A percentile compares a stretch with the other conserved stretches of the same genome.
Conservation (phyloP, 2,329 filamentous ascomycete species). For the Lasiodiplodia sp. region DNA sequence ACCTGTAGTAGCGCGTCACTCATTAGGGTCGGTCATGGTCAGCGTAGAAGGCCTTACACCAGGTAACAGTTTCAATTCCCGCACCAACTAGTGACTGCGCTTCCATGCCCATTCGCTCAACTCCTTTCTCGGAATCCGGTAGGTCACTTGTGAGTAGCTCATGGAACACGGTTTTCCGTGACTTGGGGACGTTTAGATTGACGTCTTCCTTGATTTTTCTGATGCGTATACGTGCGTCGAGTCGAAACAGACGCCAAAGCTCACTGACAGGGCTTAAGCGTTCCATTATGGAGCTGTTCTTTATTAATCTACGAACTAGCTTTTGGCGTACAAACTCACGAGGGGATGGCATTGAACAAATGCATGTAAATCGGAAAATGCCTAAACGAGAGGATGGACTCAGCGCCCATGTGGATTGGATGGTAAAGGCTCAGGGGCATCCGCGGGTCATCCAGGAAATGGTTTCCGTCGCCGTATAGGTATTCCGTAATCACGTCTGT, state of each 20-base stretch:
- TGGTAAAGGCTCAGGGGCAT: constrained; percentile 22
- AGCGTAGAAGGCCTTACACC: constrained; percentile 18
- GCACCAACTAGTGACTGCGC: constrained; percentile 29
- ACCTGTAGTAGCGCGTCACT: constrained; percentile 28
- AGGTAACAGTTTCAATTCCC: constrained; percentile 13
- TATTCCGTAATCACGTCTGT: constrained; percentile 37
- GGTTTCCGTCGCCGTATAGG: constrained; percentile 33
- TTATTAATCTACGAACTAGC: not conserved
- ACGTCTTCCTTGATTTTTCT: constrained; percentile 19
- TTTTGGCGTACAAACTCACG: not conserved
- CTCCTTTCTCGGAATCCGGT: constrained; percentile 28
- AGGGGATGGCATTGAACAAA: constrained; percentile 22
- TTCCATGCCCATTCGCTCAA: constrained; percentile 28
- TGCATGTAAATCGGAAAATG: constrained; percentile 33
- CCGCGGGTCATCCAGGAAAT: constrained; percentile 32
- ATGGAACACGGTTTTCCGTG: constrained; percentile 30
- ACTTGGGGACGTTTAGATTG: not conserved
- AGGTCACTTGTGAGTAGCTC: constrained; percentile 27
- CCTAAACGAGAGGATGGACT: constrained; percentile 31
- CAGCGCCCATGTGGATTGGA: constrained; percentile 32
- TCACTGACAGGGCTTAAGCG: not conserved
- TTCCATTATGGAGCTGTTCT: not conserved
- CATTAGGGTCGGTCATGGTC: not conserved
- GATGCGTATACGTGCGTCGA: constrained; percentile 4
- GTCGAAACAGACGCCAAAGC: not conserved